Conservation (phyloP, 1,284 basidiomycete species). For the Chondrostereum purpureum region DNA sequence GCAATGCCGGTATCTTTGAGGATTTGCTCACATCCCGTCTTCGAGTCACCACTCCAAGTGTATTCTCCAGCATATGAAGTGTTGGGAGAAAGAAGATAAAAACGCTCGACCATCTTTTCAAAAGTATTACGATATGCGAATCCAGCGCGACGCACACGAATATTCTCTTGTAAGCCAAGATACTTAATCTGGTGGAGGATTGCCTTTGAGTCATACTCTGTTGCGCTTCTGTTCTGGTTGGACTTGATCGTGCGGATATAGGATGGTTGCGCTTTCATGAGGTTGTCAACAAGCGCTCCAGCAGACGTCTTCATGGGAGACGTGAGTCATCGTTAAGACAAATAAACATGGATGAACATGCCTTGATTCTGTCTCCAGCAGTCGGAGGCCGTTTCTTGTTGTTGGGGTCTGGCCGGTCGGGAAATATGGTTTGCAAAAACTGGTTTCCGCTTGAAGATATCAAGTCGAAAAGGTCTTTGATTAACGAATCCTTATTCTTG, state of each 20-base stretch:
- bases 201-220: slow-evolving; percentile 92
- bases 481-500: slow-evolving; percentile 98
- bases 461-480: slow-evolving; percentile 93
- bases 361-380: slow-evolving; percentile 97
- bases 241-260: slow-evolving; percentile 99
- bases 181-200: slow-evolving; percentile 99
- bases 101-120: slow-evolving; percentile 97
- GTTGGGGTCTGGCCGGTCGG: slow-evolving; percentile 91
- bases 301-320: slow-evolving; percentile 62
- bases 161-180: slow-evolving; percentile 97
- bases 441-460: slow-evolving; percentile 74
- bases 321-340: slow-evolving; percentile 4
- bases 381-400: slow-evolving; percentile 98
- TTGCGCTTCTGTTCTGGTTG: slow-evolving; percentile 91
- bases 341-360: slow-evolving; percentile 22
- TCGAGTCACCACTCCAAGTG: slow-evolving; percentile 89
- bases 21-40: slow-evolving; percentile 91
- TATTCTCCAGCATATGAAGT: slow-evolving; percentile 99
- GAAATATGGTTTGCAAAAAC: slow-evolving; percentile 89
- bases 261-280: slow-evolving; percentile 94
- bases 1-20: slow-evolving; percentile 93
- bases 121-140: slow-evolving; percentile 98
- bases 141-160: slow-evolving; percentile 92
- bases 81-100: slow-evolving; percentile 91
- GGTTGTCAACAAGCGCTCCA: slow-evolving; percentile 89